phyloP scores from a whole-genome alignment of 805 yeast genomes.

The Ogataea saltuana region DNA sequence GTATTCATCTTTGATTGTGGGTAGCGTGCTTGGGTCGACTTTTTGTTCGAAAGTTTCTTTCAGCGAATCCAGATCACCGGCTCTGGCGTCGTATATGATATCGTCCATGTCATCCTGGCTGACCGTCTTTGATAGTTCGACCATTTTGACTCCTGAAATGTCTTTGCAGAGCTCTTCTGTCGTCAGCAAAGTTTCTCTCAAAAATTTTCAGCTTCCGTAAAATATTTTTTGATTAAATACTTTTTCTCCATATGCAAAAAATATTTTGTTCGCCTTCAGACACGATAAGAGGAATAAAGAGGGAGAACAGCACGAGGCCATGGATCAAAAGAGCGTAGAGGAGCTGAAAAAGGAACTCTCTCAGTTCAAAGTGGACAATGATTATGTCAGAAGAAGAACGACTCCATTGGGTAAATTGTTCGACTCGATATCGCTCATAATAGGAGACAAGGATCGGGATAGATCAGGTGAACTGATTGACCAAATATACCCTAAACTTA shows the following conservation, averaged over 20 bases:
- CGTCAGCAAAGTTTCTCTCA: not conserved
- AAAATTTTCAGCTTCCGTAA: not conserved
- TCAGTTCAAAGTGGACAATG: conserved; percentile 26
- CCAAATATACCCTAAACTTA: conserved; percentile 9
- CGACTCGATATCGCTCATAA: conserved; percentile 26
- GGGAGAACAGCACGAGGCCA: too few relatives aligned
- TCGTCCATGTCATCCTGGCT: conserved; percentile 81
- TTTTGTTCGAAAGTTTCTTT: conserved; percentile 62
- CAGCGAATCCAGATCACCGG: conserved; percentile 79
- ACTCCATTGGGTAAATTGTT: conserved; percentile 37
- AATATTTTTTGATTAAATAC: too few relatives aligned
- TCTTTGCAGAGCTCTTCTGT: not conserved
- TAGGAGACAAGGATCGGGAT: conserved; percentile 10
- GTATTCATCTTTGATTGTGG: conserved; percentile 57
- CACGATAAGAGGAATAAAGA: too few relatives aligned
- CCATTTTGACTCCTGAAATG: conserved; percentile 19
- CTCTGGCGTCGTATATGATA: conserved; percentile 80
- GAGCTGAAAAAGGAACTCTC: conserved; percentile 26
- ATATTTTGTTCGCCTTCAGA: too few relatives aligned
- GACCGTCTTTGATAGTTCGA: conserved; percentile 31
- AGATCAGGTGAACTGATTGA: conserved; percentile 10
- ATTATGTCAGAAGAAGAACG: conserved; percentile 29
- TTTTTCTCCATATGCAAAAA: too few relatives aligned
- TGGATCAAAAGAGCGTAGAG: conserved; percentile 17
- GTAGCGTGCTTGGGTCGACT: conserved; percentile 45